phyloP scores from a whole-genome alignment of 192 early-diverging fungal species.

The Phlyctochytrium planicorne region DNA sequence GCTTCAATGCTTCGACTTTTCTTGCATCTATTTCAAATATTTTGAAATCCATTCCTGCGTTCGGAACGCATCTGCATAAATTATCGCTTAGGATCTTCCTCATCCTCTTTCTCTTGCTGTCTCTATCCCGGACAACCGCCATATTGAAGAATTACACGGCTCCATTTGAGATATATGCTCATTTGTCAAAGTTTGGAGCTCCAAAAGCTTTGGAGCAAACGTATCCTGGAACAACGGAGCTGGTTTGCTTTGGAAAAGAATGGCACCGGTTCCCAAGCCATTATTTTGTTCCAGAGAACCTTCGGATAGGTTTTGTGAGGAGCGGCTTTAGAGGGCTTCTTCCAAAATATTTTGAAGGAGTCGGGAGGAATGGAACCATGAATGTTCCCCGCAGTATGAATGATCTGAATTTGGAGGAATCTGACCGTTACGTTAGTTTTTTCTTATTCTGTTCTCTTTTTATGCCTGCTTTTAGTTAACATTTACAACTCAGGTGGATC shows the following conservation, averaged over 20 bases:
- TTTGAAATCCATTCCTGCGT: not conserved
- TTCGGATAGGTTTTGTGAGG: constrained; percentile 69
- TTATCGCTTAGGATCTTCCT: constrained; percentile 4
- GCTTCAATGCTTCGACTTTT: constrained; percentile 71
- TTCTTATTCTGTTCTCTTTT: not conserved
- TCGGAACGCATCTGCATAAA: not conserved
- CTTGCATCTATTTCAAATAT: constrained; percentile 11
- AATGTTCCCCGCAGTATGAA: constrained; percentile 59
- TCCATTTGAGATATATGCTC: constrained; percentile 65
- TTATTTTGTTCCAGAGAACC: constrained; percentile 79
- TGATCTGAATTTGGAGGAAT: constrained; percentile 65
- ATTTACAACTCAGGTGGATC: constrained; percentile 43
- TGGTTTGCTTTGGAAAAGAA: constrained; percentile 86
- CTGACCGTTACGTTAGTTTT: constrained; percentile 56
- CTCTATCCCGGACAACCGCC: constrained; percentile 69
- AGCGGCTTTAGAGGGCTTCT: constrained; percentile 76
- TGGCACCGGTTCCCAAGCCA: constrained; percentile 95
- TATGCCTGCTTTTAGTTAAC: not conserved
- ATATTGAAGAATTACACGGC: constrained; percentile 73
- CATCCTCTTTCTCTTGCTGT: constrained; percentile 48
- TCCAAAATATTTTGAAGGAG: constrained; percentile 71
- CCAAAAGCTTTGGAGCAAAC: constrained; percentile 4
- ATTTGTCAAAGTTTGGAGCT: too few species aligned
- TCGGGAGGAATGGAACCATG: constrained; percentile 23
- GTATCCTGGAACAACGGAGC: not conserved